Conservation (phyloP, 805 yeast genomes). For the Starmerella geochares region DNA sequence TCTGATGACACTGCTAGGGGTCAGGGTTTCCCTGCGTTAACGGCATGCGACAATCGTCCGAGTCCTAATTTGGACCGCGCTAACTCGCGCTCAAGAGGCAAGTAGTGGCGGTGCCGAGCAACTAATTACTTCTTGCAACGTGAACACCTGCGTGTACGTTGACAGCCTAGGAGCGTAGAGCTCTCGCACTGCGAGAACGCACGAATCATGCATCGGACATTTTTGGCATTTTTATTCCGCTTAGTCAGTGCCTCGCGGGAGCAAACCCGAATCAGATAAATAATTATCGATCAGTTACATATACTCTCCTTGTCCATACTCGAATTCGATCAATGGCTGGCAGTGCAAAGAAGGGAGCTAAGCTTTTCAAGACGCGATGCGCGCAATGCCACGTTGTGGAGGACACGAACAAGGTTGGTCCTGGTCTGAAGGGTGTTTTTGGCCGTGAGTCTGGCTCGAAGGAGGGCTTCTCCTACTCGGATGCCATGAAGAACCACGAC, state of each 20-base stretch:
- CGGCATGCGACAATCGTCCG: neutral
- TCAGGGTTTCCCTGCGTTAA: neutral
- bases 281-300: neutral
- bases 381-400: slow-evolving; percentile 97
- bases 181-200: no score
- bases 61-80: no score
- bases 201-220: slow-evolving; percentile 10
- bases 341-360: slow-evolving; percentile 90
- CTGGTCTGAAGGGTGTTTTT: slow-evolving; percentile 89
- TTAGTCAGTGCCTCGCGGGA: slow-evolving; percentile 7
- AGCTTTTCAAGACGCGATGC: slow-evolving; percentile 97
- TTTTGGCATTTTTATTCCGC: neutral
- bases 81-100: no score
- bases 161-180: no score
- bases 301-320: neutral
- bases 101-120: no score
- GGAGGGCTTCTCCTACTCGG: slow-evolving; percentile 90
- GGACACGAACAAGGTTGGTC: slow-evolving; percentile 95
- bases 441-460: slow-evolving; percentile 90
- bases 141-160: no score
- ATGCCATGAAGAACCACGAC: slow-evolving; percentile 95
- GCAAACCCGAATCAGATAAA: slow-evolving; percentile 2
- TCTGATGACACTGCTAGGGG: neutral
- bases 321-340: slow-evolving; percentile 33
- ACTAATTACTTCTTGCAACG: no score